Evolutionary conservation across 306 rosid genomes (phyloP), one percentile per base, ranked within the genome.

Genomic region (Trichosanthes truncata): DNA sequence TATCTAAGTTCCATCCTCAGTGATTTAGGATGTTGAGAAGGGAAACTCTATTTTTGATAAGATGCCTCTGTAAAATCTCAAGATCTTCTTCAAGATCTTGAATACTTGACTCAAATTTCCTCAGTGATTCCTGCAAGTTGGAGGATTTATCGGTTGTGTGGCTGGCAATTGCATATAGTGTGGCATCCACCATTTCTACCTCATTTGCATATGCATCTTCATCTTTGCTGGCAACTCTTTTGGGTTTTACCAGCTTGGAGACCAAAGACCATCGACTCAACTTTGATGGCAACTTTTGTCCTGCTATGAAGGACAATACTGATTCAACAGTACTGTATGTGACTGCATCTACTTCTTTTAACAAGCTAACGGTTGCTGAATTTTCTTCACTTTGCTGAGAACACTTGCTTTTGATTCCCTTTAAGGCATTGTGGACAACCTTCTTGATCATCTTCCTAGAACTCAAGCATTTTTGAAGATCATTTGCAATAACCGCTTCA

Each of bases 1-100:
- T 55, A 59, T 12, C 48, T n/a, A 76, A 76, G 57, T 66, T 72
- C 10, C 57, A 72, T 45, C 35, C 63, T 79, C 35, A 67, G 80
- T 86, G 38, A 60, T 81, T 83, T 40, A 86, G 57, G 69, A 83
- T 74, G 71, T 81, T 86, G 66, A 86, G 89, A 15, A 57, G 31
- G 26, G 83, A 83, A 13, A 83, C 83, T 81, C 85, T 86, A n/a
- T 29, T 81, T 81, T 80, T 84, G 23, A 84, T 79, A 18, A 86
- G 67, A 49, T 76, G 78, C 80, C 85, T 79, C 20, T 60, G 63
- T n/a, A 81, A 25, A 61, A 49, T 6, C 57, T 82, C 82, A 0
- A 84, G 52, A 25, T 61, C 79, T 36, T 74, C 80, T 62, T 84
- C 85, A 4, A 81, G 69, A 23, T 79, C 87, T 29, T 63, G 80